Conservation (phyloP, 2,329 filamentous ascomycete genomes). For the Penicillium sp. region DNA sequence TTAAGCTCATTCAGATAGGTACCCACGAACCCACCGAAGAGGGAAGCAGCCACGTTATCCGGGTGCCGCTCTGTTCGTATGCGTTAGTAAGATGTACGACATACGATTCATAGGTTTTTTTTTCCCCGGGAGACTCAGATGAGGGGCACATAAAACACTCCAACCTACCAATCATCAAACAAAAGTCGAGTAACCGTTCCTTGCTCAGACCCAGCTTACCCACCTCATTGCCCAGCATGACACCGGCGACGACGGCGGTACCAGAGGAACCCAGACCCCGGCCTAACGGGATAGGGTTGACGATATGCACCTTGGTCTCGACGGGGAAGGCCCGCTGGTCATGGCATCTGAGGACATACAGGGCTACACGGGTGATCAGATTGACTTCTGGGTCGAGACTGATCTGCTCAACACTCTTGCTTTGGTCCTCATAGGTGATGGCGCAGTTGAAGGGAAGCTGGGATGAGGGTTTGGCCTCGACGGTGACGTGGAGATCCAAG, state of each 20-base stretch:
- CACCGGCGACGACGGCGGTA: conserved; percentile 90
- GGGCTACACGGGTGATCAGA: conserved; percentile 87
- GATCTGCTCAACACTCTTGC: conserved; percentile 69
- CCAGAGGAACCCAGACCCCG: conserved; percentile 93
- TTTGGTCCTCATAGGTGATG: conserved; percentile 85
- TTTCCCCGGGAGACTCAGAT: neutral
- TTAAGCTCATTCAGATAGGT: conserved; percentile 92
- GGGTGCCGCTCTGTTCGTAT: conserved; percentile 67
- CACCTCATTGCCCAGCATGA: conserved; percentile 87
- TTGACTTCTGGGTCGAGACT: conserved; percentile 82
- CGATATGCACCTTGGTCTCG: conserved; percentile 89
- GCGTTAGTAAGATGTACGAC: conserved; percentile 16
- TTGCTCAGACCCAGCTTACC: conserved; percentile 75
- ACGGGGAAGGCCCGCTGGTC: conserved; percentile 78
- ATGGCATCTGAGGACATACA: conserved; percentile 94
- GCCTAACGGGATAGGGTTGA: conserved; percentile 91
- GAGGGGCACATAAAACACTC: neutral
- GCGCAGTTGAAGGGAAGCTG: conserved; percentile 63
- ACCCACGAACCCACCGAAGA: conserved; percentile 95
- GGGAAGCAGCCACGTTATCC: conserved; percentile 90
- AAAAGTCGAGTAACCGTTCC: conserved; percentile 88
- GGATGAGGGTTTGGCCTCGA: conserved; percentile 56
- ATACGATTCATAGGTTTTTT: neutral
- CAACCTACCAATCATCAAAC: conserved; percentile 84
- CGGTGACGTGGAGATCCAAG: conserved; percentile 81